phyloP scores from a whole-genome alignment of 2,329 filamentous ascomycete genomes.

The Davidsoniella virescens region DNA sequence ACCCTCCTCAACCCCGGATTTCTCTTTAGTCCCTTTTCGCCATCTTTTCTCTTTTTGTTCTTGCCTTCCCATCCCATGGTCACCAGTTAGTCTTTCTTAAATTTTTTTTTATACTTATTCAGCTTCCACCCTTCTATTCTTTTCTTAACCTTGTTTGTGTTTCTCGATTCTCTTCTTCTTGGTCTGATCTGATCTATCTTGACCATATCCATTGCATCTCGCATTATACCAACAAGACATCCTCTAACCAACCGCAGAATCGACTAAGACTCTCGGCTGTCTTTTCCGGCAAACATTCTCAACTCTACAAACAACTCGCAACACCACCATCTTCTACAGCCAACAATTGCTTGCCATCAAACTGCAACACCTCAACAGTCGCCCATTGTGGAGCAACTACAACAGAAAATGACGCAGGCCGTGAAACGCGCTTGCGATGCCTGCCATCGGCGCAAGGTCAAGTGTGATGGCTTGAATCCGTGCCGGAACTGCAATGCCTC shows the following conservation, averaged over 20 bases:
- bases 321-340: background rate
- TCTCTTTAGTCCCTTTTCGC: conserved; percentile 7
- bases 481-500: conserved; percentile 56
- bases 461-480: conserved; percentile 54
- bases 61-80: background rate
- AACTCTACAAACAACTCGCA: background rate
- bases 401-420: conserved; percentile 30
- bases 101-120: background rate
- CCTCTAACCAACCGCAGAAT: background rate
- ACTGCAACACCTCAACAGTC: background rate
- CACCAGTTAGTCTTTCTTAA: background rate
- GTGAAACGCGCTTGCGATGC: conserved; percentile 53
- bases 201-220: background rate
- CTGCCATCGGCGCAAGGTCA: conserved; percentile 59
- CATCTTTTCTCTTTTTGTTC: background rate
- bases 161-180: background rate
- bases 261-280: background rate
- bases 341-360: background rate
- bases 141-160: background rate
- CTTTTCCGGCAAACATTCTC: background rate
- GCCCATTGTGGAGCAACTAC: conserved; percentile 7
- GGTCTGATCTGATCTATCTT: background rate
- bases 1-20: conserved; percentile 9
- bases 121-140: background rate
- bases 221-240: background rate